Percentiles rank a stretch among this genome's conserved stretches.
Conservation (phyloP, 2,329 filamentous ascomycete genomes). For the Ascochyta pisi region DNA sequence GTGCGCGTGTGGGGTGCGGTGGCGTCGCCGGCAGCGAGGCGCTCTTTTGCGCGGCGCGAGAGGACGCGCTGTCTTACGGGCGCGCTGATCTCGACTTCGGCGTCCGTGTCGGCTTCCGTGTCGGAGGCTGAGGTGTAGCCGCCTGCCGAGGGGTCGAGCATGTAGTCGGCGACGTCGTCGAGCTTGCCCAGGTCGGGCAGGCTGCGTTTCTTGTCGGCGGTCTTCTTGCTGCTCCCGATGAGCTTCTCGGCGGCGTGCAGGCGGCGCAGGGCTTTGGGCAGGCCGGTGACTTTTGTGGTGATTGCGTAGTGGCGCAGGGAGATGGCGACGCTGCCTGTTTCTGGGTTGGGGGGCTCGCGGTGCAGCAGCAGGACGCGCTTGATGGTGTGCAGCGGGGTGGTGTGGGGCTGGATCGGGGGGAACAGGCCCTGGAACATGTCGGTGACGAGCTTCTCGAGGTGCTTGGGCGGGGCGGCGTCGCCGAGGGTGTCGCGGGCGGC, state of each 20-base stretch:
- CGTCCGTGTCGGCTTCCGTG: constrained; percentile 91
- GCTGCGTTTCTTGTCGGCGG: constrained; percentile 62
- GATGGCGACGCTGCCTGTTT: constrained; percentile 72
- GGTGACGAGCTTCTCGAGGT: constrained; percentile 90
- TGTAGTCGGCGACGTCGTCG: constrained; percentile 92
- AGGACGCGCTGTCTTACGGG: constrained; percentile 67
- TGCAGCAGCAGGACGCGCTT: constrained; percentile 89
- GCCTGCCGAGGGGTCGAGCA: constrained; percentile 77
- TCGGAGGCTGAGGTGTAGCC: constrained; percentile 94
- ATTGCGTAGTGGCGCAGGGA: constrained; percentile 96
- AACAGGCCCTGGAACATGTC: constrained; percentile 97
- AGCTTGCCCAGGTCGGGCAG: constrained; percentile 90
- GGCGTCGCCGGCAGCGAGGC: constrained; percentile 50
- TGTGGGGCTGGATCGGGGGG: constrained; percentile 91
- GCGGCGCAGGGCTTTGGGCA: constrained; percentile 83
- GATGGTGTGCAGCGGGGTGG: constrained; percentile 89
- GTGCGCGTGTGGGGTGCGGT: constrained; percentile 43
- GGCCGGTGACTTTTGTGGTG: constrained; percentile 82
- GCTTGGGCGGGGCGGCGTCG: constrained; percentile 78
- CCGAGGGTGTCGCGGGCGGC: constrained; percentile 38
- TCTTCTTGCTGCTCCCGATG: constrained; percentile 59
- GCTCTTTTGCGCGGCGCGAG: constrained; percentile 59
- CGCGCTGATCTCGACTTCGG: constrained; percentile 84
- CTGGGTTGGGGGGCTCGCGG: constrained; percentile 64
- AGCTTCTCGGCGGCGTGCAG: constrained; percentile 87